Evolutionary conservation across 2,329 filamentous ascomycete species (phyloP).

Genomic region (Ceratocystiopsis minuta): DNA sequence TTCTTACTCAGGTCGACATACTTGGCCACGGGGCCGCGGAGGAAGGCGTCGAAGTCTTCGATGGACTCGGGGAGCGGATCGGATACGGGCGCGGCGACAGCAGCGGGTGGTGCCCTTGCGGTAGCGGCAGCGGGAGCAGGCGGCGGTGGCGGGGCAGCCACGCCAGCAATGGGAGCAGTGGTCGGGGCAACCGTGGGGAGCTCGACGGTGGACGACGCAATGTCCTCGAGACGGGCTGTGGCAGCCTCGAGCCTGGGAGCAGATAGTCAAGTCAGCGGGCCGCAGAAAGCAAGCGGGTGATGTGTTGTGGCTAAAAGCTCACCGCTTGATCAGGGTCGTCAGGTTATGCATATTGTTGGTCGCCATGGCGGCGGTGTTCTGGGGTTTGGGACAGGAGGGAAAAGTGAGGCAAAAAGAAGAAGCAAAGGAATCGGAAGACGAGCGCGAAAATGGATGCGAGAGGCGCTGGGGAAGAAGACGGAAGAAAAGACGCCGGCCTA

Average conservation of each 20-base stretch:
- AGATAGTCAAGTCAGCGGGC: background rate
- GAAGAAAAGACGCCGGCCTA: background rate
- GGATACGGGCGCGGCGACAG: constrained; percentile 10
- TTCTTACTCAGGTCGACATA: constrained; percentile 65
- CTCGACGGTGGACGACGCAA: constrained; percentile 59
- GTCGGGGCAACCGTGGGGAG: constrained; percentile 30
- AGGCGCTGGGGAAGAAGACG: background rate
- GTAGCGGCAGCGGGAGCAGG: constrained; percentile 19
- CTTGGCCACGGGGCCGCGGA: constrained; percentile 53
- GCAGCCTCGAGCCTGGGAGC: constrained; percentile 75
- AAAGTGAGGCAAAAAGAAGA: background rate
- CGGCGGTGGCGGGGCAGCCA: constrained; percentile 18
- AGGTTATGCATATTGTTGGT: constrained; percentile 86
- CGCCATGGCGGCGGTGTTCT: constrained; percentile 35
- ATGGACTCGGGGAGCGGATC: constrained; percentile 58
- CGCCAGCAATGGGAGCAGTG: constrained; percentile 15
- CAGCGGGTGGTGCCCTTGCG: constrained; percentile 17
- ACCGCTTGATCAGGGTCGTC: constrained; percentile 97
- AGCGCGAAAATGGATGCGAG: too few relatives aligned
- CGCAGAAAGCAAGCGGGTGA: background rate
- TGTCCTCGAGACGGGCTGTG: constrained; percentile 89
- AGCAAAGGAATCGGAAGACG: background rate
- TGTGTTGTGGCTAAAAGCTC: constrained; percentile 9
- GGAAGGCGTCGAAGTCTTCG: constrained; percentile 70
- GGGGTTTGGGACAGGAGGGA: constrained; percentile 1